Percentiles rank a stretch among this genome's conserved stretches.
phyloP scores from a whole-genome alignment of 2,329 filamentous ascomycete genomes.

The Cladosporium sp. region DNA sequence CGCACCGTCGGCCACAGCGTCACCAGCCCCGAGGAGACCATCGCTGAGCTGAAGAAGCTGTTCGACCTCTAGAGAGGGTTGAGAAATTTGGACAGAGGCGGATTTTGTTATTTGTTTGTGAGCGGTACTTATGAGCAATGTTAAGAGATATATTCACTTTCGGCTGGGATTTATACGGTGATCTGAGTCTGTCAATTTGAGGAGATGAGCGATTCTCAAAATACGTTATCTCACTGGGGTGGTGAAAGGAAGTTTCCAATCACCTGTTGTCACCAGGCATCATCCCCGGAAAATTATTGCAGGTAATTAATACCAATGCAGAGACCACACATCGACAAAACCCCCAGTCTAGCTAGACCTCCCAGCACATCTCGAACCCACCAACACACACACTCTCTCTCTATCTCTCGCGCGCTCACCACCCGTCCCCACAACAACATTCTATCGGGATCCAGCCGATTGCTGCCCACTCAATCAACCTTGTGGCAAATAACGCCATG shows the following conservation, averaged over 20 bases:
- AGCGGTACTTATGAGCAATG: constrained; percentile 16
- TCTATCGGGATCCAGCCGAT: too few species aligned
- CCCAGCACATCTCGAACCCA: too few species aligned
- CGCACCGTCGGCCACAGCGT: constrained; percentile 86
- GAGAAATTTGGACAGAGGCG: neutral
- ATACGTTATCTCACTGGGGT: neutral
- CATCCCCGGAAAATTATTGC: neutral
- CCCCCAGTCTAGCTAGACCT: too few species aligned
- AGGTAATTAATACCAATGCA: neutral
- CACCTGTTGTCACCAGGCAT: neutral
- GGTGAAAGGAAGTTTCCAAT: neutral
- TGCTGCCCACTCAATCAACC: neutral
- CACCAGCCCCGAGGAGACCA: constrained; percentile 78
- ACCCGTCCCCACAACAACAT: too few species aligned
- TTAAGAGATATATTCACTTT: neutral
- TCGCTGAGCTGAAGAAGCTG: constrained; percentile 68
- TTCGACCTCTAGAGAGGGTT: constrained; percentile 53
- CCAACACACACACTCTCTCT: too few species aligned
- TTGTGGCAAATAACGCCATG: neutral
- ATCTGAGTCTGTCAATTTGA: neutral
- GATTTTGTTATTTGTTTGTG: neutral
- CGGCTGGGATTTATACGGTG: neutral
- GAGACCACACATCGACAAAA: too few species aligned
- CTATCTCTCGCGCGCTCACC: too few species aligned
- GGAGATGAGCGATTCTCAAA: neutral